These are phyloP conservation scores for Casuarina cunninghamiana DNA, from an alignment of 306 rosid genomes.

Conservation along the genomic window DNA sequence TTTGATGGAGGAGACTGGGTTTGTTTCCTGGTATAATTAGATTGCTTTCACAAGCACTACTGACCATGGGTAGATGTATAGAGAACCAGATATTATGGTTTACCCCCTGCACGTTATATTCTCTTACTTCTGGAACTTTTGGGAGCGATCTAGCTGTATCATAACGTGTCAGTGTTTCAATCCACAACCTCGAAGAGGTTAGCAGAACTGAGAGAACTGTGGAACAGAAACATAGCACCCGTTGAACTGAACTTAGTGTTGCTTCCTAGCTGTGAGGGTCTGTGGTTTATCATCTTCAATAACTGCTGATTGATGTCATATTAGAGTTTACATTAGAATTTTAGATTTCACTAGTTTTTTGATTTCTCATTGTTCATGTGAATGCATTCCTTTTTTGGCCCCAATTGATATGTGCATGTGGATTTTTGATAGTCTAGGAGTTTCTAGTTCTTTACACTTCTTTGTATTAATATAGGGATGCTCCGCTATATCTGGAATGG, in stretches of 20 bases:
- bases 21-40: background rate
- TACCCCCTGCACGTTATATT: background rate
- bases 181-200: background rate
- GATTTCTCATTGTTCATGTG: background rate
- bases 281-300: background rate
- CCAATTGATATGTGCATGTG: background rate
- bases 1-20: background rate
- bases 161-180: background rate
- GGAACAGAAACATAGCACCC: background rate
- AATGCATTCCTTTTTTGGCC: background rate
- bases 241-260: background rate
- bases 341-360: background rate
- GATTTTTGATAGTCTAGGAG: conserved; percentile 5
- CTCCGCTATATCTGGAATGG: conserved; percentile 92
- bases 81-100: background rate
- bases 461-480: conserved; percentile 58
- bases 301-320: background rate
- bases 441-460: conserved; percentile 19
- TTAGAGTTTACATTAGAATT: background rate
- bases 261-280: background rate
- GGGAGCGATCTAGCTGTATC: background rate
- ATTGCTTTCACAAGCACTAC: background rate
- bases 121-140: background rate
- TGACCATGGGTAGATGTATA: background rate
- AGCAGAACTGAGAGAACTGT: background rate